Evolutionary conservation across 176 grass and related monocot species (phyloP).

Genomic region (Elymus sibiricus): DNA sequence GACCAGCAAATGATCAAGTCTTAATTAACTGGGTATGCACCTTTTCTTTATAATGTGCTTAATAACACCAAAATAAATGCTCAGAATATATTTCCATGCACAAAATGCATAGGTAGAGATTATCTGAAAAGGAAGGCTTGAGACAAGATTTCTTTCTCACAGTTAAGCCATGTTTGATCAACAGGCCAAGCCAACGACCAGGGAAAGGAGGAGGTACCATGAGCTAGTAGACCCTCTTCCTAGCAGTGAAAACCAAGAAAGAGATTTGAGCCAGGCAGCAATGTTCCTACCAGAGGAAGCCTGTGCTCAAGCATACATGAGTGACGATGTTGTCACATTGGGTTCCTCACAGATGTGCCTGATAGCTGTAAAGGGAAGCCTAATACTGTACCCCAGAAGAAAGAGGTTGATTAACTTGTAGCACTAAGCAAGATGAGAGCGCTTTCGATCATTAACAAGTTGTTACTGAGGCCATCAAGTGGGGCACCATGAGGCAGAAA

Average conservation of each 20-base stretch:
- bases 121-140: neutral
- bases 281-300: too few species aligned
- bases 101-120: neutral
- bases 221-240: too few species aligned
- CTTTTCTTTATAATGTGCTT: neutral
- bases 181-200: too few species aligned
- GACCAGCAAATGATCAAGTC: slow-evolving; percentile 50
- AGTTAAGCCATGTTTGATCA: slow-evolving; percentile 15
- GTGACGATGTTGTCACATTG: too few species aligned
- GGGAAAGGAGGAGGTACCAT: too few species aligned
- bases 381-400: too few species aligned
- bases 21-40: slow-evolving; percentile 71
- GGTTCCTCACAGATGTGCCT: too few species aligned
- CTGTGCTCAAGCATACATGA: too few species aligned
- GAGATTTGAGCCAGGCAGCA: neutral
- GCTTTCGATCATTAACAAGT: slow-evolving; percentile 31
- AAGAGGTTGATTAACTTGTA: too few species aligned
- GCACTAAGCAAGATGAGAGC: neutral
- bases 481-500: slow-evolving; percentile 23
- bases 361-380: too few species aligned
- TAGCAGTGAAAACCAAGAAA: slow-evolving; percentile 61
- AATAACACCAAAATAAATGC: too few species aligned
- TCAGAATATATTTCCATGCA: too few species aligned
- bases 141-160: slow-evolving; percentile 17
- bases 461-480: slow-evolving; percentile 40